Evolutionary conservation across 352 stramenopile species (phyloP), one percentile per base, ranked within the genome.

Genomic region (Aphanomyces astaci): DNA sequence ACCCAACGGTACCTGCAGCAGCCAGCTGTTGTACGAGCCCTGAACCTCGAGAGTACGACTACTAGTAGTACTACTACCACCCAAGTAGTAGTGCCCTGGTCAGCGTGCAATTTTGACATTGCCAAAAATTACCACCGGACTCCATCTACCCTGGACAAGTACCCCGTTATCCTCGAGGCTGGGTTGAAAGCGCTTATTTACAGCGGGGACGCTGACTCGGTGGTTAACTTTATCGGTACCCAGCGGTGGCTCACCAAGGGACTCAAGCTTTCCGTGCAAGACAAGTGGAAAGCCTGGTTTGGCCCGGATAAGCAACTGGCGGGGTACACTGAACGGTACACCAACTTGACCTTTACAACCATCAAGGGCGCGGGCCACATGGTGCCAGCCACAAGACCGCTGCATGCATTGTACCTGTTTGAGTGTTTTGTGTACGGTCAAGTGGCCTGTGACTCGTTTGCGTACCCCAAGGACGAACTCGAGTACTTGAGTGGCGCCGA

Each of bases 201-300:
- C n/a, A n/a, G n/a, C n/a, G n/a, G 81, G 2, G 81, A 89, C 39
- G 75, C 81, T 13, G 81, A 89, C 71, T 87, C 79, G n/a, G 74
- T 86, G 45, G 78, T 87, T 10, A 89, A 89, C 64, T 89, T 89
- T 54, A 79, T 89, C 52, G 79, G 81, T 2, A 69, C 53, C 3
- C 75, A 87, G 70, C 79, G 81, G 17, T 88, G 80, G 80, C 86
- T 88, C 60, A 79, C 75, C 0, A 73, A 79, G 17, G 82, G 82
- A 2, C 71, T 89, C 11, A 75, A 76, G 24, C 60, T 89, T 5
- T 73, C 72, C 9, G 75, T 76, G 31, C 64, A 65, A 19, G 72
- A 73, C 3, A 64, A 70, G 71, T n/a, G n/a, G n/a, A n/a, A n/a
- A n/a, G n/a, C n/a, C n/a, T n/a, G n/a, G n/a, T n/a, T n/a, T n/a